Conservation (phyloP, 1,284 basidiomycete species). For the Melampsora americana region DNA sequence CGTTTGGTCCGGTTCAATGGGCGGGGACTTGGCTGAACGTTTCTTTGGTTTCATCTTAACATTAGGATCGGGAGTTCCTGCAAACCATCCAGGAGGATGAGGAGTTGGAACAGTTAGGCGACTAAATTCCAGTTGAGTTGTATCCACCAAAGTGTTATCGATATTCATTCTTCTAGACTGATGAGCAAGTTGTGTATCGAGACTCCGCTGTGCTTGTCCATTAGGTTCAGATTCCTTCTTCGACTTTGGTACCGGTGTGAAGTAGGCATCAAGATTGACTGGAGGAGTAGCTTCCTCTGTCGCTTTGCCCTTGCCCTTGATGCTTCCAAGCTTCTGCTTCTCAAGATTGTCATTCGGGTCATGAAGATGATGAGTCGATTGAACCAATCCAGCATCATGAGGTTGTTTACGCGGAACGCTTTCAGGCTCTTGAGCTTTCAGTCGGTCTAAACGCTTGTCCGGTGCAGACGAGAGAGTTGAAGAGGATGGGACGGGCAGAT, state of each 20-base stretch:
- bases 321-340: neutral
- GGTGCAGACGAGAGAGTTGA: neutral
- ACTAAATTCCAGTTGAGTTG: slow-evolving; percentile 1
- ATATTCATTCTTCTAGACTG: neutral
- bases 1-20: neutral
- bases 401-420: neutral
- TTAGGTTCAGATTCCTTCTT: slow-evolving; percentile 1
- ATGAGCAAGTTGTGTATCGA: neutral
- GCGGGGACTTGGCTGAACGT: neutral
- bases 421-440: slow-evolving; percentile 4
- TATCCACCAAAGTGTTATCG: neutral
- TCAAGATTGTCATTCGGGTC: neutral
- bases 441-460: neutral
- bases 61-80: neutral
- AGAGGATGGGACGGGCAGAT: neutral
- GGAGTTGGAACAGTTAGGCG: neutral
- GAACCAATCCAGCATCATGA: neutral
- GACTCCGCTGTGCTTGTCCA: neutral
- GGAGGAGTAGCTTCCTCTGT: neutral
- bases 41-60: neutral
- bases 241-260: neutral
- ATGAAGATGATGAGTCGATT: neutral
- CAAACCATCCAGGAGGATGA: slow-evolving; percentile 11
- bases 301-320: slow-evolving; percentile 3
- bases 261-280: neutral